These are phyloP conservation scores for Solanum chaucha DNA, from an alignment of 257 asterid genomes.

Conservation along the genomic window DNA sequence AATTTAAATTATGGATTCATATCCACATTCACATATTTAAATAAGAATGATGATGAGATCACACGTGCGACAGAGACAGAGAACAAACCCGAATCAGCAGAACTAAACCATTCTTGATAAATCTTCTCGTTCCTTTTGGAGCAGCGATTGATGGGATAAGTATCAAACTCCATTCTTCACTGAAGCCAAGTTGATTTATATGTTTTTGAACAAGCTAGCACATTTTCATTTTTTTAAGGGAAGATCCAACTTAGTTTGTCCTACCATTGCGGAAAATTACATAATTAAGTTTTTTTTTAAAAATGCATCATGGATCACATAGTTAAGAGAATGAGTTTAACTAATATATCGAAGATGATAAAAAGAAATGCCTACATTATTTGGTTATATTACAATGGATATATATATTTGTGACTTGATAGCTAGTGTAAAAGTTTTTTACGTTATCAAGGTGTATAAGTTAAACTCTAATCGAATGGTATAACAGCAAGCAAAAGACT, in stretches of 20 bases:
- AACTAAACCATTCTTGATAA: conserved; percentile 68
- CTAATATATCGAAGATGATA: not conserved
- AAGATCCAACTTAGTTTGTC: not conserved
- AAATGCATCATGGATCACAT: not conserved
- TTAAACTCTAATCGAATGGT: no score
- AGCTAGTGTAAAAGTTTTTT: no score
- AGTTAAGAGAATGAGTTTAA: not conserved
- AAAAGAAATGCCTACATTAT: not conserved
- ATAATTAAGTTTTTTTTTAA: not conserved
- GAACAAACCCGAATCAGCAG: conserved; percentile 71
- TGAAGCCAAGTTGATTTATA: not conserved
- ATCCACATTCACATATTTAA: not conserved
- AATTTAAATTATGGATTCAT: not conserved
- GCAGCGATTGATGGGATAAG: conserved; percentile 67
- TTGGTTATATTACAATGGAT: not conserved
- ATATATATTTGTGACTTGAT: not conserved
- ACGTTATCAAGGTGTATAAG: no score
- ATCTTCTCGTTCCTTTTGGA: conserved; percentile 72
- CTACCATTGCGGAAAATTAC: not conserved
- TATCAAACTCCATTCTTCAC: conserved; percentile 69
- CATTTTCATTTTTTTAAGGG: not conserved
- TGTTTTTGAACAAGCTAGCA: not conserved
- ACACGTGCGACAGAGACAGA: not conserved
- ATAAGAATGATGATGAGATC: not conserved
- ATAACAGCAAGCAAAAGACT: no score